Conservation (phyloP, 768 basidiomycete species). For the Suillus weaverae region DNA sequence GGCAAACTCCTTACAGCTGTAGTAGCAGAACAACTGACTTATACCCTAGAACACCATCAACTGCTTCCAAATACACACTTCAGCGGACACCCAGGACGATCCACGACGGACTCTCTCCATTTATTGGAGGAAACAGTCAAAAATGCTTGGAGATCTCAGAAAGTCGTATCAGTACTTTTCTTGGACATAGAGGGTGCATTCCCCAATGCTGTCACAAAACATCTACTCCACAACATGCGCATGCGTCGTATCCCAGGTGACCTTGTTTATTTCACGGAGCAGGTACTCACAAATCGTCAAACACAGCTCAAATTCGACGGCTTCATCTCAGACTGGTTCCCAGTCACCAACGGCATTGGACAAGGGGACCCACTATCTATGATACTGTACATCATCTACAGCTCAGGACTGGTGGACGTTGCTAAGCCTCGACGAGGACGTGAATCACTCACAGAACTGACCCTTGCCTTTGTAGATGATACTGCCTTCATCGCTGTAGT, state of each 20-base stretch:
- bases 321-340: constrained; percentile 5
- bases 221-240: constrained; percentile 33
- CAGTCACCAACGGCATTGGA: constrained; percentile 19
- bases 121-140: constrained; percentile 35
- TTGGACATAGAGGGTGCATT: constrained; percentile 31
- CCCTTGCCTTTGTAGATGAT: constrained; percentile 31
- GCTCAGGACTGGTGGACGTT: constrained; percentile 20
- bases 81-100: constrained; percentile 21
- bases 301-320: constrained; percentile 19
- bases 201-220: constrained; percentile 35
- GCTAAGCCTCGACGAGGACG: background rate
- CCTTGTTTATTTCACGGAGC: constrained; percentile 6
- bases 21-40: constrained; percentile 24
- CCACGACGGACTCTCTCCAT: constrained; percentile 32
- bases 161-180: constrained; percentile 33
- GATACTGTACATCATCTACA: constrained; percentile 28
- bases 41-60: constrained; percentile 28
- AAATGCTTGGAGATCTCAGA: constrained; percentile 33
- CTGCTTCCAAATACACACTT: constrained; percentile 39
- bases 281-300: constrained; percentile 8
- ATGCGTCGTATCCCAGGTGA: constrained; percentile 21
- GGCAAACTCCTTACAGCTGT: constrained; percentile 29
- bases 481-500: constrained; percentile 21
- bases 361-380: constrained; percentile 32
- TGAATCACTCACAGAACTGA: constrained; percentile 9